A percentile compares a stretch with the other conserved stretches of the same genome.
Evolutionary conservation across 179 eudicot species (phyloP).

Genomic region (Amaranthus tricolor): DNA sequence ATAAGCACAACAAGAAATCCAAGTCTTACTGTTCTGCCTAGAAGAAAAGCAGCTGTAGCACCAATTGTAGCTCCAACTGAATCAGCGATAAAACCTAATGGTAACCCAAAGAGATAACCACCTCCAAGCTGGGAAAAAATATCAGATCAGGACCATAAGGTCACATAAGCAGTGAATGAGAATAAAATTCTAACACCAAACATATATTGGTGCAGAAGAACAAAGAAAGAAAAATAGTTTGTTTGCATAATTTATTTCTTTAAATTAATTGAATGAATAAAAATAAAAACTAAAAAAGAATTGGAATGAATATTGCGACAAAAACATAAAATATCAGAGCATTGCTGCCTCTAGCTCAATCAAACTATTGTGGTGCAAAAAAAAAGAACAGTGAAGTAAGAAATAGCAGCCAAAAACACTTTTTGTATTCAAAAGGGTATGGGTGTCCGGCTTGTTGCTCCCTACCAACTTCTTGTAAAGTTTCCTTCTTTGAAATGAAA

Average conservation of each 20-base stretch:
- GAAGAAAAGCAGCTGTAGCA: conserved; percentile 81
- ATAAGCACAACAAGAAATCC: background rate
- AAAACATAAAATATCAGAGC: too few relatives aligned
- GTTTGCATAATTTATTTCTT: background rate
- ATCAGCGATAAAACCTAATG: conserved; percentile 89
- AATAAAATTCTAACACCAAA: conserved; percentile 2
- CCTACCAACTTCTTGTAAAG: too few relatives aligned
- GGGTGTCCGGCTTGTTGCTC: too few relatives aligned
- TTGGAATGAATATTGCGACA: too few relatives aligned
- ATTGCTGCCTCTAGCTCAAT: too few relatives aligned
- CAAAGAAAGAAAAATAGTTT: background rate
- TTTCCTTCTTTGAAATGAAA: too few relatives aligned
- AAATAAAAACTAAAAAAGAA: too few relatives aligned
- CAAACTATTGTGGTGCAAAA: too few relatives aligned
- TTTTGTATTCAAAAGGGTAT: too few relatives aligned
- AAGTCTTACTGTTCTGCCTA: conserved; percentile 84
- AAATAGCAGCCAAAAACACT: background rate
- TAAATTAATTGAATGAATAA: background rate
- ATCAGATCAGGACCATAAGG: background rate
- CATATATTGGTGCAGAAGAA: background rate
- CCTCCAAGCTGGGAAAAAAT: conserved; percentile 74
- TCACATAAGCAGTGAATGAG: background rate
- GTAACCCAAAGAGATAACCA: conserved; percentile 93
- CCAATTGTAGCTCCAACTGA: conserved; percentile 88
- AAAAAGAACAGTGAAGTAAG: background rate